Evolutionary conservation across 139 green algal species (phyloP), one percentile per base, ranked within the genome.

Genomic region (Edaphochlamys debaryana): DNA sequence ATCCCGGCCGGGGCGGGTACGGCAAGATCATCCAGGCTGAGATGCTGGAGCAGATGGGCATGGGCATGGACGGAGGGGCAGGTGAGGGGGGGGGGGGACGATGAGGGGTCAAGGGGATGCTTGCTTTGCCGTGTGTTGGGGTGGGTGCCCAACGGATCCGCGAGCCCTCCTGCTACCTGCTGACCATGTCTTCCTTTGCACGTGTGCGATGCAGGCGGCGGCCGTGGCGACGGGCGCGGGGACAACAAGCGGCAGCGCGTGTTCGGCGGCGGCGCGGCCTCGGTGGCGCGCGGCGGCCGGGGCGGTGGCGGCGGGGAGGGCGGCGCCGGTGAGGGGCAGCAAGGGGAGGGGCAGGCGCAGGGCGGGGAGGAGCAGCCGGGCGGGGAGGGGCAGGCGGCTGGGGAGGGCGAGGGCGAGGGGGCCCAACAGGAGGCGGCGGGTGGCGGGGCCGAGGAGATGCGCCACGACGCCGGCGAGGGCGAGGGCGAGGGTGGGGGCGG

Each of bases 1-100:
- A 99, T 82, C 68, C 92, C 19, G 96, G 93, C 23, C 87, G 96
- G 6, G 95, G 95, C n/a, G 96, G 92, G 15, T 94, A 88, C 48
- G 90, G 92, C 66, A 88, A 88, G 52, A 54, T 91, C 9, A 27
- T 92, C 48, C 81, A 86, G 40, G 74, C 82, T 25, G 82, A 94
- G 79, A 71, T 85, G 64, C 68, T 74, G 70, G 36, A 80, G 72
- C 85, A 90, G 85, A 82, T 82, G 76, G 76, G 76, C 13, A 23
- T 73, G 41, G 76, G 63, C 41, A 82, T 82, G 76, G 76, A 82
- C 41, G 76, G 62, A 2, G 76, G 62, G 32, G 41, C n/a, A 11
- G 60, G 60, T 2, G 48, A 36, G 34, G 13, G 52, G 50, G 30
- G 15, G 74, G 8, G 29, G 5, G 22, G 54, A 54, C 11, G 11